Percentiles rank a stretch among this genome's conserved stretches.
Conservation (phyloP, 345 rosid genomes). For the Capsella bursapastoris region DNA sequence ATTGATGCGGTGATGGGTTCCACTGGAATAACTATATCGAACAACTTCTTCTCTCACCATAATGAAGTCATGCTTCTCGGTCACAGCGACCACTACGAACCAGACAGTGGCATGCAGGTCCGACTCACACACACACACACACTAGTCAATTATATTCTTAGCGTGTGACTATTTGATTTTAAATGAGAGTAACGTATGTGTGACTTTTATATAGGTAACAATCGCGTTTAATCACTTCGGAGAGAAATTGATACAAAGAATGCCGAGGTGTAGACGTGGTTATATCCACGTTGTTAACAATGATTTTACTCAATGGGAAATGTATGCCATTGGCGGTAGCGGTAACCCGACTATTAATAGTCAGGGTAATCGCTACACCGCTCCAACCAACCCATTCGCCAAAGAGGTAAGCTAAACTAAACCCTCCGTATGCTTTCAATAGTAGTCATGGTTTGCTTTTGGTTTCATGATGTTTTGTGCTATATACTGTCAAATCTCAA, state of each 20-base stretch:
- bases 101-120: conserved; percentile 91
- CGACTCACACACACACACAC: neutral
- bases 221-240: conserved; percentile 98
- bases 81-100: conserved; percentile 83
- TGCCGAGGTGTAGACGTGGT: conserved; percentile 93
- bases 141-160: conserved; percentile 4
- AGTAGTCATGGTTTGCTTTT: neutral
- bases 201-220: conserved; percentile 56
- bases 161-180: neutral
- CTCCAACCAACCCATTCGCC: conserved; percentile 77
- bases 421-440: neutral
- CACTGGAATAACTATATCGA: conserved; percentile 89
- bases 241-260: conserved; percentile 81
- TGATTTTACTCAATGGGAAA: conserved; percentile 93
- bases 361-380: conserved; percentile 92
- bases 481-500: neutral
- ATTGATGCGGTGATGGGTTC: conserved; percentile 97
- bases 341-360: conserved; percentile 95
- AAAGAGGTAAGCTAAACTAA: conserved; percentile 66
- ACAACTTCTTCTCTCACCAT: conserved; percentile 93
- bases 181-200: neutral
- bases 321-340: conserved; percentile 98
- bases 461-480: neutral
- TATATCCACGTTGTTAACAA: conserved; percentile 96
- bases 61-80: conserved; percentile 97